These are phyloP conservation scores for Rhodotorula diobovata DNA, from an alignment of 768 basidiomycete species.

Conservation along the genomic window DNA sequence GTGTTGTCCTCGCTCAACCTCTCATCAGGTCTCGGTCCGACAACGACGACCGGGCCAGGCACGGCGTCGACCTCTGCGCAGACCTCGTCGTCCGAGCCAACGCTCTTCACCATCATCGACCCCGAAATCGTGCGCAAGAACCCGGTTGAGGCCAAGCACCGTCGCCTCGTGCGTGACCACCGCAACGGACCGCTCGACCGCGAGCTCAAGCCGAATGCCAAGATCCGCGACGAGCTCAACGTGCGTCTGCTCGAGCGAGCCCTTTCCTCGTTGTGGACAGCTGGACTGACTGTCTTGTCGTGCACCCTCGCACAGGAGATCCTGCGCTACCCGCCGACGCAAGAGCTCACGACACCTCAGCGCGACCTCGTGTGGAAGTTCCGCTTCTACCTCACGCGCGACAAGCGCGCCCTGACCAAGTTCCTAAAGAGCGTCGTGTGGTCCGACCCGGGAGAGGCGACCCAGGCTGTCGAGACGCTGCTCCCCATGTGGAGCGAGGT, in stretches of 20 bases:
- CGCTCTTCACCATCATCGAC: constrained; percentile 81
- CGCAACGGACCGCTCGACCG: constrained; percentile 89
- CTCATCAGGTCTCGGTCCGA: constrained; percentile 41
- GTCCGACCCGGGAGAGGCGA: constrained; percentile 92
- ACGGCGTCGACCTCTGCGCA: constrained; percentile 38
- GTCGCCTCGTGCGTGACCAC: constrained; percentile 87
- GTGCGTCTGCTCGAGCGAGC: constrained; percentile 53
- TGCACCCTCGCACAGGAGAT: constrained; percentile 59
- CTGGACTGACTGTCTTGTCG: not conserved
- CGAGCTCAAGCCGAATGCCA: constrained; percentile 94
- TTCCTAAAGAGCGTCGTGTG: constrained; percentile 97
- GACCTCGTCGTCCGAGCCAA: constrained; percentile 50
- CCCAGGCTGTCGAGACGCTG: constrained; percentile 93
- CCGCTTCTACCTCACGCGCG: constrained; percentile 89
- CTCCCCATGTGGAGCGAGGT: constrained; percentile 96
- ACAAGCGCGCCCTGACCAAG: constrained; percentile 91
- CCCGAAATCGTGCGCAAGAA: constrained; percentile 89
- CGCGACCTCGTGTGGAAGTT: constrained; percentile 98
- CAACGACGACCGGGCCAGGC: constrained; percentile 48
- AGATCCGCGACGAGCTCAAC: constrained; percentile 84
- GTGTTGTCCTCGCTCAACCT: constrained; percentile 35
- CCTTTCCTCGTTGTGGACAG: too few relatives aligned
- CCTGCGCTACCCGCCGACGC: constrained; percentile 84
- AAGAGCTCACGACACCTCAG: constrained; percentile 77
- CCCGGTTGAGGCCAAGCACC: constrained; percentile 94